Conservation (phyloP, 352 stramenopile genomes). For the Globisporangium radiosum region DNA sequence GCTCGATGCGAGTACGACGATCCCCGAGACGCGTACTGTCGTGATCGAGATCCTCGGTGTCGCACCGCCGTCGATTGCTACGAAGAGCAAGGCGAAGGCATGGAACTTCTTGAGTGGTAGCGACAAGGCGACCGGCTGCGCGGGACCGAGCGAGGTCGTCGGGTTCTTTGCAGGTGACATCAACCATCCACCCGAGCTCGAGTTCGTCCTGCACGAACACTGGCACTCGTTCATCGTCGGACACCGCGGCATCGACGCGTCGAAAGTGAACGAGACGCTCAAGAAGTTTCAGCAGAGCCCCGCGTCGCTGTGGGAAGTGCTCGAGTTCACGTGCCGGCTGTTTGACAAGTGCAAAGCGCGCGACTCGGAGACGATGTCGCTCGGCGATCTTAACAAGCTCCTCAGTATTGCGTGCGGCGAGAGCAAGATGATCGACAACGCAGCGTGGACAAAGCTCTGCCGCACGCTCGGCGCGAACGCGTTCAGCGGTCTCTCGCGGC, state of each 20-base stretch:
- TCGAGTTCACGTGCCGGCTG: slow-evolving; percentile 47
- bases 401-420: slow-evolving; percentile 31
- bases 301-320: slow-evolving; percentile 34
- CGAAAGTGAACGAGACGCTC: slow-evolving; percentile 36
- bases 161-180: slow-evolving; percentile 18
- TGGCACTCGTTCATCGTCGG: slow-evolving; percentile 51
- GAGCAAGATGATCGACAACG: slow-evolving; percentile 16
- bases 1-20: slow-evolving; percentile 20
- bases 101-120: not conserved
- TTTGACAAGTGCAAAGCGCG: slow-evolving; percentile 38
- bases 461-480: slow-evolving; percentile 28
- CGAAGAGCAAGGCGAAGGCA: not conserved
- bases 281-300: slow-evolving; percentile 44
- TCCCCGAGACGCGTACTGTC: slow-evolving; percentile 22
- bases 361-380: slow-evolving; percentile 18
- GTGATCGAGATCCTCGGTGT: slow-evolving; percentile 32
- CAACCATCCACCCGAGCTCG: slow-evolving; percentile 20
- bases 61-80: slow-evolving; percentile 8
- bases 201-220: slow-evolving; percentile 43
- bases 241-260: slow-evolving; percentile 33
- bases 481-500: slow-evolving; percentile 26
- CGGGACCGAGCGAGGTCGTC: slow-evolving; percentile 38
- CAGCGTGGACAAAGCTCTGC: slow-evolving; percentile 33
- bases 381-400: slow-evolving; percentile 30
- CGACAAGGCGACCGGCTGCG: slow-evolving; percentile 13